phyloP scores from a whole-genome alignment of 2,329 filamentous ascomycete genomes.

The Volutella citrinella region DNA sequence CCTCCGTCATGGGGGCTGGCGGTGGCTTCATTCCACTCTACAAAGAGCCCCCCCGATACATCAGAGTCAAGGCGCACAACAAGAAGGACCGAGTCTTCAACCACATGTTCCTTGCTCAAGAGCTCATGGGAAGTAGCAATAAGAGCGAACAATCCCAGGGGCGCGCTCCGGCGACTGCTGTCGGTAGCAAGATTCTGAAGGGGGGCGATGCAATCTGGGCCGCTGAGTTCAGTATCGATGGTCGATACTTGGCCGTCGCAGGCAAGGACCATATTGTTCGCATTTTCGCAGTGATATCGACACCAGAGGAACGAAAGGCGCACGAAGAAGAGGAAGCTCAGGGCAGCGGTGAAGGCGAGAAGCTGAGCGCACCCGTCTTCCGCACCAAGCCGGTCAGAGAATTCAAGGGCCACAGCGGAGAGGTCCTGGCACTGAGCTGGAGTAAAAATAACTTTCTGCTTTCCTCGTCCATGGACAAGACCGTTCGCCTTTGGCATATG shows the following conservation, averaged over 20 bases:
- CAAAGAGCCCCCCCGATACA: constrained; percentile 87
- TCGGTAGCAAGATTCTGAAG: constrained; percentile 39
- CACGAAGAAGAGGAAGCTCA: constrained; percentile 62
- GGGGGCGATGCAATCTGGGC: constrained; percentile 79
- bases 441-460: constrained; percentile 98
- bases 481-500: constrained; percentile 90
- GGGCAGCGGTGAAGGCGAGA: constrained; percentile 43
- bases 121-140: constrained; percentile 64
- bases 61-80: constrained; percentile 76
- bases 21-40: constrained; percentile 79
- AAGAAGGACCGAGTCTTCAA: constrained; percentile 83
- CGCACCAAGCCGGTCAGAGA: constrained; percentile 73
- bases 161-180: constrained; percentile 33
- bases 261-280: constrained; percentile 84
- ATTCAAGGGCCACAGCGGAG: constrained; percentile 79
- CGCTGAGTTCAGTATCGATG: constrained; percentile 88
- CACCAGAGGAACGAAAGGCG: constrained; percentile 70
- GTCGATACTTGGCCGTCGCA: constrained; percentile 85
- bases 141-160: constrained; percentile 25
- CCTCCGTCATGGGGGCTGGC: constrained; percentile 65
- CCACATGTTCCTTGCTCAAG: constrained; percentile 86
- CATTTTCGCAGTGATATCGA: constrained; percentile 85
- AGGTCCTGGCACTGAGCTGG: constrained; percentile 91
- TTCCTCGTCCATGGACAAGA: constrained; percentile 97
- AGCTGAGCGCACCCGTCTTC: constrained; percentile 88